phyloP scores from a whole-genome alignment of 2,329 filamentous ascomycete species.

The Hymenoscyphus occultus region DNA sequence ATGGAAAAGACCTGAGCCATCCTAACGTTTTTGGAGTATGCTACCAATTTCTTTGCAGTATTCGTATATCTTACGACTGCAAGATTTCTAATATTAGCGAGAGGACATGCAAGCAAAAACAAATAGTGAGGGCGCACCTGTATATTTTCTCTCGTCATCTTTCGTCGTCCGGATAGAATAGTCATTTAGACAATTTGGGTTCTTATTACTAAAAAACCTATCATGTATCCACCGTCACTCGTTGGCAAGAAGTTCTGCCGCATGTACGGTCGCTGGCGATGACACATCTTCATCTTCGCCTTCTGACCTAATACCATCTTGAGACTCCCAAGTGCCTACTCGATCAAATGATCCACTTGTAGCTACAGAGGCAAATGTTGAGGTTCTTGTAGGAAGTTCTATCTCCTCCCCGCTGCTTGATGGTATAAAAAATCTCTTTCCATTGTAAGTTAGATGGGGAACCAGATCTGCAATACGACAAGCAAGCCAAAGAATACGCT shows the following conservation, averaged over 20 bases:
- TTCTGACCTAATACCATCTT: constrained; percentile 16
- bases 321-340: constrained; percentile 17
- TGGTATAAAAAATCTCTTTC: constrained; percentile 14
- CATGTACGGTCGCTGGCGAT: constrained; percentile 16
- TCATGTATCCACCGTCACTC: constrained; percentile 12
- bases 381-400: constrained; percentile 8
- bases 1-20: too few species aligned
- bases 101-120: background rate
- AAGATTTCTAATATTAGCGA: background rate
- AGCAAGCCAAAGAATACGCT: constrained; percentile 30
- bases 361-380: constrained; percentile 18
- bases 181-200: background rate
- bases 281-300: constrained; percentile 22
- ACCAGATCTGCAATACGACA: constrained; percentile 19
- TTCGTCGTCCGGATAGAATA: background rate
- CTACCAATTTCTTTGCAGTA: background rate
- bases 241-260: constrained; percentile 2
- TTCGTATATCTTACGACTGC: background rate
- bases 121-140: background rate
- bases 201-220: background rate
- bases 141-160: background rate
- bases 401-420: constrained; percentile 6
- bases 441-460: constrained; percentile 22
- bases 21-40: background rate
- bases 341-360: constrained; percentile 10